Conservation (phyloP, 2,329 filamentous ascomycete genomes). For the Neospermospora avenae region DNA sequence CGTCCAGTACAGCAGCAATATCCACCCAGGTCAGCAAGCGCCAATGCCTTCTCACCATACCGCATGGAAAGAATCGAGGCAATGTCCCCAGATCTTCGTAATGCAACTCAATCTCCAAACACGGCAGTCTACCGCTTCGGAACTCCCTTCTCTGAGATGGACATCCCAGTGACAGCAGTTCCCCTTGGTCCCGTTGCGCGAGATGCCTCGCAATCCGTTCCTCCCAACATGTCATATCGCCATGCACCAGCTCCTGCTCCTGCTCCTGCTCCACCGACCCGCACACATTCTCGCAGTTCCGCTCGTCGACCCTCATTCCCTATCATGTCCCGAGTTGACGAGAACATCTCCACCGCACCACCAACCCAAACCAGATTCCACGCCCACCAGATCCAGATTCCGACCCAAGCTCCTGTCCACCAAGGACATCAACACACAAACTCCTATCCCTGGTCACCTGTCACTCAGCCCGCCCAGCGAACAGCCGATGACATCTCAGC, state of each 20-base stretch:
- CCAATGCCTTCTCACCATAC: slow-evolving; percentile 45
- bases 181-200: slow-evolving; percentile 70
- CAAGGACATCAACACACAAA: slow-evolving; percentile 23
- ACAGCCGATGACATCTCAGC: slow-evolving; percentile 57
- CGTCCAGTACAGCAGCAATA: slow-evolving; percentile 24
- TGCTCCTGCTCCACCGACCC: slow-evolving; percentile 17
- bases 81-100: slow-evolving; percentile 53
- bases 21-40: slow-evolving; percentile 32
- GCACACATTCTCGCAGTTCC: slow-evolving; percentile 45
- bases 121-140: slow-evolving; percentile 68
- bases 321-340: slow-evolving; percentile 66
- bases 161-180: slow-evolving; percentile 76
- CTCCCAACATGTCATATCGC: slow-evolving; percentile 86
- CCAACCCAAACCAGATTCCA: slow-evolving; percentile 20
- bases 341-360: slow-evolving; percentile 47
- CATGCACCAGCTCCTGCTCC: slow-evolving; percentile 34
- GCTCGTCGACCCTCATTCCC: slow-evolving; percentile 64
- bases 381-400: slow-evolving; percentile 18
- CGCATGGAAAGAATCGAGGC: slow-evolving; percentile 51
- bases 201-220: slow-evolving; percentile 83
- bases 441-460: slow-evolving; percentile 25
- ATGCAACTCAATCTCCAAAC: slow-evolving; percentile 47
- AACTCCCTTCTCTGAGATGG: slow-evolving; percentile 89
- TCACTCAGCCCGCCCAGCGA: slow-evolving; percentile 24
- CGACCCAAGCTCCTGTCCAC: slow-evolving; percentile 26